Percentiles rank a stretch among this genome's conserved stretches.
Conservation (phyloP, 208 protist species). For the Wallacemonas sp. region DNA sequence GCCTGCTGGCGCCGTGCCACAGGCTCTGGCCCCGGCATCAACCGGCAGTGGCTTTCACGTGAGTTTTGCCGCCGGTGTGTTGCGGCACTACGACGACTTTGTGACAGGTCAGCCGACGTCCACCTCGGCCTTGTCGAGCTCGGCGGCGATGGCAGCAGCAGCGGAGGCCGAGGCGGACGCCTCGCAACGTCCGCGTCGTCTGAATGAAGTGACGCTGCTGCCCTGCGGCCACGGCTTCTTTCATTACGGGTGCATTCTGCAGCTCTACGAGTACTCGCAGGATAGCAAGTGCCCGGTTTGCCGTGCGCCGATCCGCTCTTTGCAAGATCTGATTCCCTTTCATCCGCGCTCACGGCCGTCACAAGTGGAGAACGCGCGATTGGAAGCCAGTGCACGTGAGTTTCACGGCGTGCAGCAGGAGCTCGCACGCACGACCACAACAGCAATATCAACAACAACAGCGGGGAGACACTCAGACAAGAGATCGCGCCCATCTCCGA, state of each 20-base stretch:
- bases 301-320: conserved; percentile 31
- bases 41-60: conserved; percentile 38
- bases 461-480: conserved; percentile 1
- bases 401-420: too few relatives aligned
- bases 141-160: not conserved
- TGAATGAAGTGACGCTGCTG: conserved; percentile 7
- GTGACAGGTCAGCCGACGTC: not conserved
- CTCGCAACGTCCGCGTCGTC: too few relatives aligned
- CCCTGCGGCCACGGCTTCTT: conserved; percentile 72
- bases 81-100: not conserved
- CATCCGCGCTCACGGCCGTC: conserved; percentile 32
- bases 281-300: conserved; percentile 71
- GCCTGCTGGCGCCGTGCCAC: not conserved
- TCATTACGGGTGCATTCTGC: conserved; percentile 72
- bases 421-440: too few relatives aligned
- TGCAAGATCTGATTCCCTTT: conserved; percentile 48
- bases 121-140: not conserved
- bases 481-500: not conserved
- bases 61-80: conserved; percentile 43
- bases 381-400: not conserved
- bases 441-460: not conserved
- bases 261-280: conserved; percentile 60
- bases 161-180: too few relatives aligned
- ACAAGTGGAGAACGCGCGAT: not conserved
- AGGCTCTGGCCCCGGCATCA: conserved; percentile 10